Evolutionary conservation across 257 asterid genomes (phyloP).

Genomic region (Rehmannia glutinosa): DNA sequence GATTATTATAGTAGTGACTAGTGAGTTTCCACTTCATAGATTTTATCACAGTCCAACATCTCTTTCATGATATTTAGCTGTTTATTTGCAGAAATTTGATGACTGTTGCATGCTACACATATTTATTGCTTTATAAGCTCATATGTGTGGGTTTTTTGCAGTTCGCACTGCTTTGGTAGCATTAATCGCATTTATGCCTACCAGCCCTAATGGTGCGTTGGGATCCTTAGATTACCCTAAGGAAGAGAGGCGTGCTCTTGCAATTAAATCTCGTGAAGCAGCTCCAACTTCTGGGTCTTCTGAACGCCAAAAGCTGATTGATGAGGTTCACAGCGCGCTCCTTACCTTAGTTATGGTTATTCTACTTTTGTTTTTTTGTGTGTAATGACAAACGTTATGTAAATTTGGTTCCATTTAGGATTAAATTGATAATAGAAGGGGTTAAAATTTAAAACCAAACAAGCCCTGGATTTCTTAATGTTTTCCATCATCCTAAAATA

Average conservation of each 20-base stretch:
- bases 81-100: neutral
- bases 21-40: constrained; percentile 1
- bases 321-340: constrained; percentile 55
- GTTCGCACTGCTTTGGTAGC: constrained; percentile 95
- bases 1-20: too few species aligned
- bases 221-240: constrained; percentile 79
- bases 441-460: neutral
- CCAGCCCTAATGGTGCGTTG: constrained; percentile 84
- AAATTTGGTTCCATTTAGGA: neutral
- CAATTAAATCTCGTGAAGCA: constrained; percentile 66
- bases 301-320: constrained; percentile 76
- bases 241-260: constrained; percentile 79
- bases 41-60: neutral
- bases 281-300: constrained; percentile 67
- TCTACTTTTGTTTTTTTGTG: too few species aligned
- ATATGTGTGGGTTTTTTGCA: constrained; percentile 24
- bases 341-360: neutral
- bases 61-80: neutral
- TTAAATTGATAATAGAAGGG: neutral
- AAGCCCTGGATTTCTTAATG: neutral
- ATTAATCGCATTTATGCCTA: constrained; percentile 90
- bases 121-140: neutral
- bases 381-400: neutral
- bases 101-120: neutral
- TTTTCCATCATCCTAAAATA: neutral